Evolutionary conservation across 331 rosid genomes (phyloP), one percentile per base, ranked within the genome.

Genomic region (Malus hybrid): DNA sequence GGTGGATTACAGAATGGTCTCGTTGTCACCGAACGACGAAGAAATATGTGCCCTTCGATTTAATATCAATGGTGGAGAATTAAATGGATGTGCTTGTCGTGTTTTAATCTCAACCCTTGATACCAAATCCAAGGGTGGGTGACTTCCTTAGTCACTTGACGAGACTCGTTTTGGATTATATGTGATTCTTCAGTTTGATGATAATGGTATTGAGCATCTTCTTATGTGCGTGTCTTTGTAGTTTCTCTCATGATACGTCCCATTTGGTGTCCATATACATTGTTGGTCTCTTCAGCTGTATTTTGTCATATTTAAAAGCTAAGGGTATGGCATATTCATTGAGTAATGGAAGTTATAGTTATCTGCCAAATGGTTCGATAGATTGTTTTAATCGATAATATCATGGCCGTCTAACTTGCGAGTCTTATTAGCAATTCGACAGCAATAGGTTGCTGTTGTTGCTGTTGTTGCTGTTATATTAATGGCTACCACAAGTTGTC

Each of bases 161-260:
- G 24, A 44, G 8, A 50, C n/a, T 50, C 8, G 27, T 69, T 24
- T 70, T 73, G 57, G 57, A 63, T 63, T 60, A 52, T 65, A 50
- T 29, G 64, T 55, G 75, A 50, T 73, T 68, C 33, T 73, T 52
- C 24, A 4, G 11, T 34, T 62, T 57, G 60, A 1, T 50, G 4
- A 50, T 28, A 28, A 7, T 13, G 61, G 79, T 81, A 65, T 52
- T 28, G 28, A 59, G 62, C 78, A 66, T 71, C 69, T 72, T 76
- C 57, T 81, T 71, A 12, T 52, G 67, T 50, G 29, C 4, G 19
- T 4, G 12, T 60, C 22, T 11, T 52, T 20, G 63, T 56, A 11
- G 62, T 31, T 71, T 57, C 36, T n/a, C 12, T n/a, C 24, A 24
- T 69, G 67, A 71, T 78, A 32, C 36, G 2, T 39, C 29, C n/a